Percentiles rank a stretch among this genome's conserved stretches.
Evolutionary conservation across 129 eudicot species (phyloP).

Genomic region (Oenanthe sinensis): DNA sequence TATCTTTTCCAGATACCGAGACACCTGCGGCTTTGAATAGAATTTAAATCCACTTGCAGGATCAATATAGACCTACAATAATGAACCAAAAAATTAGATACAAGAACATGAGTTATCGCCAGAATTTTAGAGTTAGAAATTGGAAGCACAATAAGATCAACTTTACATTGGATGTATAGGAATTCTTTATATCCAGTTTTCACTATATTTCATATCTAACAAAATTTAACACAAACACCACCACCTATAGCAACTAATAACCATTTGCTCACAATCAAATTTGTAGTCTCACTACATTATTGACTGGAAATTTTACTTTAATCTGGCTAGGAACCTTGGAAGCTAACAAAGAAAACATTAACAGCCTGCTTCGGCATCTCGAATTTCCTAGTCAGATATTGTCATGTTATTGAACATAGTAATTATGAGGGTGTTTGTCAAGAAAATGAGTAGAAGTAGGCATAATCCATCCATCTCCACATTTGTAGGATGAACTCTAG

Average conservation of each 20-base stretch:
- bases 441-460: neutral
- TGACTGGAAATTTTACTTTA: neutral
- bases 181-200: neutral
- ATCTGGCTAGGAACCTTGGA: neutral
- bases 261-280: neutral
- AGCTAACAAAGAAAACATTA: neutral
- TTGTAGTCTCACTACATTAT: neutral
- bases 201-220: neutral
- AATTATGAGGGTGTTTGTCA: neutral
- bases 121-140: neutral
- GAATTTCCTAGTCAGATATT: neutral
- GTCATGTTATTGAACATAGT: neutral
- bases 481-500: neutral
- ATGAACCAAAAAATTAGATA: neutral
- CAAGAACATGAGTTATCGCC: neutral
- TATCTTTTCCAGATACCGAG: slow-evolving; percentile 25
- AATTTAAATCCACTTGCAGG: slow-evolving; percentile 33
- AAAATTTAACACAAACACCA: neutral
- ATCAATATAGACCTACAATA: slow-evolving; percentile 37
- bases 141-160: neutral
- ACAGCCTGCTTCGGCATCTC: neutral
- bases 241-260: neutral
- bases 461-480: neutral
- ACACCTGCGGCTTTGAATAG: slow-evolving; percentile 48
- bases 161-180: neutral